phyloP scores from a whole-genome alignment of 345 rosid genomes.

The Eucalyptus polybractea region DNA sequence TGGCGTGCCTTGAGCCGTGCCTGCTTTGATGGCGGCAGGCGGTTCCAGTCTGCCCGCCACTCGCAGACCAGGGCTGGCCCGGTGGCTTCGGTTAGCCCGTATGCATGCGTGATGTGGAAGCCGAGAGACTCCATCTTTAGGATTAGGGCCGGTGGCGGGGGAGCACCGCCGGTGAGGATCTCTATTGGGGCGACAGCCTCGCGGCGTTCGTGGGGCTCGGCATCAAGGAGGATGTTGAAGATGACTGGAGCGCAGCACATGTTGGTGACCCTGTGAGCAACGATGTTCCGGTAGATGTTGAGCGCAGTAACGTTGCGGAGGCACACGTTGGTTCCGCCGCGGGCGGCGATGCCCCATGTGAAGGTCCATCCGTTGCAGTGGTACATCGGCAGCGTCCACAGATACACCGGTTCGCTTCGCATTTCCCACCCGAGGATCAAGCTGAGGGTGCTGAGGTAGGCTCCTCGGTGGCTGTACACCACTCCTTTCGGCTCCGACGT shows the following conservation, averaged over 20 bases:
- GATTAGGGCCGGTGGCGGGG: constrained; percentile 46
- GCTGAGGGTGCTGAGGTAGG: constrained; percentile 51
- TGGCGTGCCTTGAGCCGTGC: constrained; percentile 41
- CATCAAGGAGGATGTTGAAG: constrained; percentile 52
- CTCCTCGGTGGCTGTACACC: constrained; percentile 68
- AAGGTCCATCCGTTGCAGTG: constrained; percentile 84
- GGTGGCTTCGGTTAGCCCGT: constrained; percentile 68
- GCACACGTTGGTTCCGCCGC: constrained; percentile 69
- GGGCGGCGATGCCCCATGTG: constrained; percentile 64
- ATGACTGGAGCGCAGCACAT: constrained; percentile 73
- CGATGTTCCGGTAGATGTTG: constrained; percentile 33
- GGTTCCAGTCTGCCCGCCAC: constrained; percentile 66
- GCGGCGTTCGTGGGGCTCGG: constrained; percentile 18
- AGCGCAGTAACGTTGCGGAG: constrained; percentile 43
- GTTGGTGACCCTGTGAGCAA: constrained; percentile 49
- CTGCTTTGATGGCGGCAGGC: constrained; percentile 9
- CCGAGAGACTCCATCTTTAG: constrained; percentile 35
- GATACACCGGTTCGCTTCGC: constrained; percentile 49
- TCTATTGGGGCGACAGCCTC: constrained; percentile 22
- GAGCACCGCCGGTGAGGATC: constrained; percentile 66
- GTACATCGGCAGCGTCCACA: constrained; percentile 79
- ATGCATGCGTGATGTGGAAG: constrained; percentile 52
- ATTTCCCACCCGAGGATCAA: constrained; percentile 53
- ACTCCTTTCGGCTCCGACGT: constrained; percentile 66
- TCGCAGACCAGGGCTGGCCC: constrained; percentile 65